Conservation (phyloP, 768 basidiomycete genomes). For the Obba rivulosa region DNA sequence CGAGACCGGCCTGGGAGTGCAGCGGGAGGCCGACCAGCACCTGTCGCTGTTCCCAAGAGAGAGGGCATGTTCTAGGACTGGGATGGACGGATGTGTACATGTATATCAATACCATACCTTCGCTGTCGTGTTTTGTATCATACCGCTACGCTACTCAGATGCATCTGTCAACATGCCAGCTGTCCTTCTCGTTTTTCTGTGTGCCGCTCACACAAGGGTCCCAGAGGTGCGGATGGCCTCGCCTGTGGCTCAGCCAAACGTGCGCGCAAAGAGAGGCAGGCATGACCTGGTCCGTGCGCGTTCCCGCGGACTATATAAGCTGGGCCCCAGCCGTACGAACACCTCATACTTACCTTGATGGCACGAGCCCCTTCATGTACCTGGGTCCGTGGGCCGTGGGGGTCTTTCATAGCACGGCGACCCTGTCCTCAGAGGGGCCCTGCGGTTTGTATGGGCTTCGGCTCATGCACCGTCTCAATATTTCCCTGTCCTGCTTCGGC, state of each 20-base stretch:
- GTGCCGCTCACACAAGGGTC: no score
- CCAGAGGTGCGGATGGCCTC: no score
- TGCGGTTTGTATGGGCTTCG: constrained; percentile 43
- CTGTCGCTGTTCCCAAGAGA: constrained; percentile 46
- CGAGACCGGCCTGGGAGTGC: constrained; percentile 59
- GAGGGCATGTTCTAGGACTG: constrained; percentile 56
- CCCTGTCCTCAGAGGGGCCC: constrained; percentile 45
- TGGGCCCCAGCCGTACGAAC: background rate
- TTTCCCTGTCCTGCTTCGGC: constrained; percentile 43
- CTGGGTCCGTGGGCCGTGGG: constrained; percentile 32
- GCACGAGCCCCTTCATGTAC: constrained; percentile 32
- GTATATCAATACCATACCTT: no score
- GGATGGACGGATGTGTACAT: no score
- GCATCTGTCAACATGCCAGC: no score
- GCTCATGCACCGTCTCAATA: constrained; percentile 43
- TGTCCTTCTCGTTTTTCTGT: no score
- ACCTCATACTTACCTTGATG: constrained; percentile 33
- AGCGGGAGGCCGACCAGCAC: constrained; percentile 41
- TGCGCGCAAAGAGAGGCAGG: no score
- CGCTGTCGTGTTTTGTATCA: no score
- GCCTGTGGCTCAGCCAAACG: no score
- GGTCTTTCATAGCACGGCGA: constrained; percentile 48
- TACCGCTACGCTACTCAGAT: no score
- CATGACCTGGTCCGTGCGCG: constrained; percentile 23
- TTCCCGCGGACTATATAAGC: constrained; percentile 14